A percentile compares a stretch with the other conserved stretches of the same genome.
These are phyloP conservation scores for Chlorella sp. DNA, from an alignment of 139 green algal species.

Conservation along the genomic window DNA sequence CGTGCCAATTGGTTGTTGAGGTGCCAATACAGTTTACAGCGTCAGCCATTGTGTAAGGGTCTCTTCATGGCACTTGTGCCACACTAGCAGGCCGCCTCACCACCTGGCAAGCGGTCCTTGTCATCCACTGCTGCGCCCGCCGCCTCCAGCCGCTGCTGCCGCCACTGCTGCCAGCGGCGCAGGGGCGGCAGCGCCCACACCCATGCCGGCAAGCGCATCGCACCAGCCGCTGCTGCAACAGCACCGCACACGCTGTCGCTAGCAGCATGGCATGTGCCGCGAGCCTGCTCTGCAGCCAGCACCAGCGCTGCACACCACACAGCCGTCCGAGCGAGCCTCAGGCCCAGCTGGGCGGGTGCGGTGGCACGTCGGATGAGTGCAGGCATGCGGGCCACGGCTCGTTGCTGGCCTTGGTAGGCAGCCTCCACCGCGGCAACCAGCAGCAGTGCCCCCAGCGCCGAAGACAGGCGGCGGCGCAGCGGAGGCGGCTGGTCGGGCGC, in stretches of 20 bases:
- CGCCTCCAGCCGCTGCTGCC: background rate
- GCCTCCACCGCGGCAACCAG: constrained; percentile 20
- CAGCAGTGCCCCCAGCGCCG: background rate
- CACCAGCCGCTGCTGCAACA: background rate
- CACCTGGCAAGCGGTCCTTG: no score
- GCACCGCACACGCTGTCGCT: background rate
- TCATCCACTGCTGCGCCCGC: no score
- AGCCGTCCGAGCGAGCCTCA: background rate
- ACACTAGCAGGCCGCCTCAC: no score
- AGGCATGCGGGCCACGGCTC: constrained; percentile 1
- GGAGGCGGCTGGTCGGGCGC: no score
- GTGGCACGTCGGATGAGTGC: background rate
- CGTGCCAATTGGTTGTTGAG: no score
- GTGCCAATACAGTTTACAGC: no score
- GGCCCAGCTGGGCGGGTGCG: constrained; percentile 20
- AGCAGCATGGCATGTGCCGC: background rate
- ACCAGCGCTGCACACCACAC: constrained; percentile 26
- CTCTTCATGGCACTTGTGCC: no score
- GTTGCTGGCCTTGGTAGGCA: constrained; percentile 19
- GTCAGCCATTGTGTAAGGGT: no score
- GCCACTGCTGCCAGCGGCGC: background rate
- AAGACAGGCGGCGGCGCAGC: background rate
- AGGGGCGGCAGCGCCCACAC: background rate
- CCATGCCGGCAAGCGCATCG: background rate
- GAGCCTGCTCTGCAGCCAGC: constrained; percentile 5